These are phyloP conservation scores for Crithidia expoeki DNA, from an alignment of 208 protist genomes.

Conservation along the genomic window DNA sequence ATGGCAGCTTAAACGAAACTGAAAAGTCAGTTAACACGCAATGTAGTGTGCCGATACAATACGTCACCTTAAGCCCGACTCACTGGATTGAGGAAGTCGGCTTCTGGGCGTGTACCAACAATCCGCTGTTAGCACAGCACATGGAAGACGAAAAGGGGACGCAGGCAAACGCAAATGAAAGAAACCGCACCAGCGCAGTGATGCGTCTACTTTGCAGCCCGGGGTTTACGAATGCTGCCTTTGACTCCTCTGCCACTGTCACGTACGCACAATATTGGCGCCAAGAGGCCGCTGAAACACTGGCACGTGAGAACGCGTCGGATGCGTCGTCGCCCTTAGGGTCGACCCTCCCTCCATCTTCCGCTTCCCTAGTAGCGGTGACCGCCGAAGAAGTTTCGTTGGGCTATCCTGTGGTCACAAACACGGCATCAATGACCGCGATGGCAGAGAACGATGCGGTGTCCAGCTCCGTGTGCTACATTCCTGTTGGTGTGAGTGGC, in stretches of 20 bases:
- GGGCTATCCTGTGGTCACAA: slow-evolving; percentile 24
- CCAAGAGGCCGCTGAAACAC: not conserved
- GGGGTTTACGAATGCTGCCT: not conserved
- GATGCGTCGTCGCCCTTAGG: not conserved
- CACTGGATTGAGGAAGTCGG: slow-evolving; percentile 86
- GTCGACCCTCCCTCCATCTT: not conserved
- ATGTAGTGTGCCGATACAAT: not conserved
- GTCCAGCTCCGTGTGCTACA: not conserved
- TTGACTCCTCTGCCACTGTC: not conserved
- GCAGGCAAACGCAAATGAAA: not conserved
- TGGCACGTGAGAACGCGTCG: not conserved
- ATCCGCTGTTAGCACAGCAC: slow-evolving; percentile 47
- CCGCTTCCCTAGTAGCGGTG: not conserved
- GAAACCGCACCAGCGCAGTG: not conserved
- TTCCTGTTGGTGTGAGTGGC: slow-evolving; percentile 69
- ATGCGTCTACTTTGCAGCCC: not conserved
- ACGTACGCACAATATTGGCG: slow-evolving; percentile 32
- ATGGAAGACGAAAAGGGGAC: too few relatives aligned
- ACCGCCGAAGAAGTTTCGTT: slow-evolving; percentile 20
- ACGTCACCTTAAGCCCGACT: slow-evolving; percentile 53
- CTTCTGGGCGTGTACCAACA: slow-evolving; percentile 79
- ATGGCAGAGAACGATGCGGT: not conserved
- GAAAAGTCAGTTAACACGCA: too few relatives aligned
- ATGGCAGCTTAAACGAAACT: too few relatives aligned
- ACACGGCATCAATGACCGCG: not conserved